Evolutionary conservation across 768 basidiomycete species (phyloP), one percentile per base, ranked within the genome.

Genomic region (Lepiota subincarnata): DNA sequence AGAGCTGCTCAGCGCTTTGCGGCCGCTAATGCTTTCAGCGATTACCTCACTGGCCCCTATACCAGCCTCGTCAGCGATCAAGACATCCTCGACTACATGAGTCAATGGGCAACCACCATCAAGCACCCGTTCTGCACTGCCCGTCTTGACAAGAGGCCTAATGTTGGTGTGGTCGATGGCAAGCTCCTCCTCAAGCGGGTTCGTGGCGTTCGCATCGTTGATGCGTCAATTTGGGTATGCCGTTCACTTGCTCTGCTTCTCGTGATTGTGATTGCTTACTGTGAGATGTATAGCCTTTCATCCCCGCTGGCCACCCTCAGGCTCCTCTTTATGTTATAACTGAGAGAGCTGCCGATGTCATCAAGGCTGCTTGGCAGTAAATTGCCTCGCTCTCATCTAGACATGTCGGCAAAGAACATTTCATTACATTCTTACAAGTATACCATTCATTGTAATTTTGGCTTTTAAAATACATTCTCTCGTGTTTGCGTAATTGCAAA

Each of bases 131-230:
- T 60, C 14, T 57, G 61, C 13, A 66, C 65, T 1, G 65, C 68
- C 10, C 56, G 47, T 19, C 62, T 69, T 61, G 53, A 64, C 2
- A 43, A 42, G 18, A 44, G 55, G n/a, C 61, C 63, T 3, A 31
- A 37, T 8, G 54, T 40, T 18, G 69, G 68, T n/a, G 70, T 70
- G 7, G 64, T 69, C 3, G 64, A 69, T 54, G 60, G 68, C 6
- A 49, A 68, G 38, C 53, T 73, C 13, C 47, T 42, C 7, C 62
- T 72, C 10, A 68, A 71, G 53, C 61, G 63, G 0, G 59, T 61
- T 2, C 34, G 38, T 4, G 69, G 66, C 7, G 45, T 73, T 37
- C 62, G 71, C 13, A 53, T 73, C 8, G 66, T 73, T 13, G 69
- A 73, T 60, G 65, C 62, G 2, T 69, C 68, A 13, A 62, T 60